A percentile compares a stretch with the other conserved stretches of the same genome.
These are phyloP conservation scores for Fusarium piperis DNA, from an alignment of 2,329 filamentous ascomycete species.

Conservation along the genomic window DNA sequence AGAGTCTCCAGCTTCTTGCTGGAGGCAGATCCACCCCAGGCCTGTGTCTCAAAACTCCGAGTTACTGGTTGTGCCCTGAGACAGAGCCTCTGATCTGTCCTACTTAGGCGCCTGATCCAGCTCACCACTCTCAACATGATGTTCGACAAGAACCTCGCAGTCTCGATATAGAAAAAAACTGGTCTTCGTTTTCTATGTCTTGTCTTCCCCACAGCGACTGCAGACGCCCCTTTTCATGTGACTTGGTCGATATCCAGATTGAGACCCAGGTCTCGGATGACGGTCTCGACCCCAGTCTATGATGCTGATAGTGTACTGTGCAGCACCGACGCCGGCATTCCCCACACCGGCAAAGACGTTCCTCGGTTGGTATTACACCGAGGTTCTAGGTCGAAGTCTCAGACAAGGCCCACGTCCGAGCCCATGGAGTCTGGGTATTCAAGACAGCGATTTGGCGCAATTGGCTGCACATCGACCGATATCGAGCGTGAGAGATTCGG, in stretches of 20 bases:
- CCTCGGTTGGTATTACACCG: background rate
- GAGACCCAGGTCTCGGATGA: background rate
- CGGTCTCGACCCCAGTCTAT: background rate
- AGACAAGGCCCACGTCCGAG: background rate
- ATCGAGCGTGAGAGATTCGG: background rate
- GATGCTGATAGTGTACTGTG: background rate
- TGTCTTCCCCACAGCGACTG: constrained; percentile 19
- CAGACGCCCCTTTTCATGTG: constrained; percentile 29
- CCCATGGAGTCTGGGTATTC: background rate
- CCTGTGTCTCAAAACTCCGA: background rate
- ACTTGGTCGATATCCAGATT: constrained; percentile 2
- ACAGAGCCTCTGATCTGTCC: background rate
- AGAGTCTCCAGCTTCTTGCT: background rate
- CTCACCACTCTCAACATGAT: background rate
- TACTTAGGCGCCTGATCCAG: background rate
- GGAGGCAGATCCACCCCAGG: background rate
- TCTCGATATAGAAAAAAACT: background rate
- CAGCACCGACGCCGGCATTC: background rate
- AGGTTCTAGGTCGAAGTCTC: background rate
- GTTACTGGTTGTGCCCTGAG: background rate
- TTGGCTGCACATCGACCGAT: background rate
- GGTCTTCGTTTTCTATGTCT: constrained; percentile 9
- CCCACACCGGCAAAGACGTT: background rate
- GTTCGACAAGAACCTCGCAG: too few species aligned
- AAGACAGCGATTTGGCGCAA: background rate